Base-by-base conservation (phyloP, 768 basidiomycete species). In the Amanita polypyramis region DNA sequence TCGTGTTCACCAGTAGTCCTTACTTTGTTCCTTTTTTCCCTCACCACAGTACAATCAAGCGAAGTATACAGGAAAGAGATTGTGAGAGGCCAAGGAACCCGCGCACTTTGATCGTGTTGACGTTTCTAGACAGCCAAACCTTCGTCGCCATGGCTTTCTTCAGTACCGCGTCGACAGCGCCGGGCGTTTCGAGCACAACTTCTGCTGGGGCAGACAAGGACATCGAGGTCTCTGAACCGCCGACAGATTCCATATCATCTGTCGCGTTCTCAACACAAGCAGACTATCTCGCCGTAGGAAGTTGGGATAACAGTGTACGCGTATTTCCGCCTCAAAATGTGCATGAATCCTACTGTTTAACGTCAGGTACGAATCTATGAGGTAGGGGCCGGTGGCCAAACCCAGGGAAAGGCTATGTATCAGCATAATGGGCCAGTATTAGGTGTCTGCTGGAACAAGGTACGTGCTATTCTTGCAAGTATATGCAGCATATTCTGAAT, bases 321-420 rank as follows among this genome's bases (percentile, higher is more conserved):
- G 11, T 20, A 5, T 8, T 30, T 19, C n/a, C 15, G 14, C 14
- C 47, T 38, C 19, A 15, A 9, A 23, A 34, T 12, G 37, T 30
- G 14, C 23, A 25, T 43, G 38, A 29, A 8, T 33, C 39, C 47
- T 37, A 56, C 32, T 45, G 50, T 40, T 47, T 45, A 47, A 51
- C 50, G 34, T n/a, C 51, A 94, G 89, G 92, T 96, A 23, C 80
- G 93, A 40, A 74, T 97, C 38, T 98, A 98, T 64, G 90, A 95
- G 69, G 83, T 97, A 47, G 81, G 82, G 25, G 70, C 79, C 21
- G 75, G 73, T 10, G 87, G 89, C 17, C 84, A 87, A 57, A 82
- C 85, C 1, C 81, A 88, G 62, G 87, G 88, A 14, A 92, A 91
- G 65, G 92, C 92, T 0, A 83, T 88, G 78, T 95, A 92, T 61